These are phyloP conservation scores for Rhinocladiella similis DNA, from an alignment of 2,329 filamentous ascomycete genomes.

Conservation along the genomic window DNA sequence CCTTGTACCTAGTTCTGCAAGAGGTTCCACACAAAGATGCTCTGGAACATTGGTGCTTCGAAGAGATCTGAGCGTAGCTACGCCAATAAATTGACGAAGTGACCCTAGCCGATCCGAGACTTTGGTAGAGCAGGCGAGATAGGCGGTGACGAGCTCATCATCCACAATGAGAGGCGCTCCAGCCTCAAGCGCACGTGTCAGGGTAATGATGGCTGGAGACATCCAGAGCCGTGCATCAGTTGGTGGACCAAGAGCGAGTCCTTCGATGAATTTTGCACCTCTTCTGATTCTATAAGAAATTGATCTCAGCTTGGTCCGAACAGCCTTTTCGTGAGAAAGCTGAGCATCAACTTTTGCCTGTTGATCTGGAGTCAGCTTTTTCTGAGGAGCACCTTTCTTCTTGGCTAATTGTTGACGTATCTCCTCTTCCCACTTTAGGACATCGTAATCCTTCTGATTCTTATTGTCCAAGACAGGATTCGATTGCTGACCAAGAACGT, in stretches of 20 bases:
- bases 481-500: constrained; percentile 83
- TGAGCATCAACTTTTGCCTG: constrained; percentile 88
- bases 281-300: constrained; percentile 72
- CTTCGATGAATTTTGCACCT: constrained; percentile 81
- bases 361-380: constrained; percentile 88
- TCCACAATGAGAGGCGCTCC: constrained; percentile 81
- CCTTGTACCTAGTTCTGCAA: constrained; percentile 80
- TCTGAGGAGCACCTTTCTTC: constrained; percentile 81
- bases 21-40: constrained; percentile 73
- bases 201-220: constrained; percentile 70
- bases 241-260: constrained; percentile 81
- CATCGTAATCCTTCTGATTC: constrained; percentile 92
- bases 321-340: constrained; percentile 78
- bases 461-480: constrained; percentile 73
- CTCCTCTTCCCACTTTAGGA: constrained; percentile 95
- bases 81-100: constrained; percentile 78
- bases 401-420: constrained; percentile 81
- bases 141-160: constrained; percentile 73
- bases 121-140: constrained; percentile 75
- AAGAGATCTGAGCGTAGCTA: constrained; percentile 79
- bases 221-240: constrained; percentile 89
- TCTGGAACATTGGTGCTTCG: constrained; percentile 71
- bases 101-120: constrained; percentile 72
- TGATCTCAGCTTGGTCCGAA: constrained; percentile 69
- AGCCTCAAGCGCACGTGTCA: constrained; percentile 73